Evolutionary conservation across 345 rosid genomes (phyloP).

Genomic region (Syzygium oleosum): DNA sequence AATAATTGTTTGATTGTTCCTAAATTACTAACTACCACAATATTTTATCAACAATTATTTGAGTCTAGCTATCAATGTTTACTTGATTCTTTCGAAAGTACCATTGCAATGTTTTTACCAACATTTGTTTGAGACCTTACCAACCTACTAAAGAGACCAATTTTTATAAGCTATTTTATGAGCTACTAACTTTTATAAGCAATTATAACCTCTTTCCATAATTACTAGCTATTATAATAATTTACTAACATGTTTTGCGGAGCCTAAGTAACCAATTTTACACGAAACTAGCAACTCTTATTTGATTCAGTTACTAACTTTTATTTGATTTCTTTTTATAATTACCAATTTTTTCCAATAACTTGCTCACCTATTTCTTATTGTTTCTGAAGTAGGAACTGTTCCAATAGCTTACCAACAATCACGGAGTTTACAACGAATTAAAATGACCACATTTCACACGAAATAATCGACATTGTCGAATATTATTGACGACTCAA

Average conservation of each 20-base stretch:
- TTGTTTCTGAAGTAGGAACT: background rate
- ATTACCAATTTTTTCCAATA: background rate
- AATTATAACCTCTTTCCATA: background rate
- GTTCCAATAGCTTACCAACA: background rate
- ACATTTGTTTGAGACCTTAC: background rate
- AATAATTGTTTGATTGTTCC: no score
- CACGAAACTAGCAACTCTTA: background rate
- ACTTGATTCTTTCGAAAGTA: no score
- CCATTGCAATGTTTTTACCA: no score
- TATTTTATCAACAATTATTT: no score
- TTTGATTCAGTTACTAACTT: background rate
- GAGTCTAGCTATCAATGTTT: no score
- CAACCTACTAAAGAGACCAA: background rate
- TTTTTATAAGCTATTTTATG: background rate
- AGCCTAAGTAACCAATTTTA: background rate
- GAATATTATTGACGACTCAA: background rate
- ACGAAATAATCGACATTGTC: background rate
- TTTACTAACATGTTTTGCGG: background rate
- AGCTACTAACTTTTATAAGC: background rate
- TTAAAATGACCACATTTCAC: background rate
- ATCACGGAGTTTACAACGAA: background rate
- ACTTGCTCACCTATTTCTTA: background rate
- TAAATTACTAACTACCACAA: no score
- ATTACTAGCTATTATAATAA: background rate
- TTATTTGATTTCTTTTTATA: background rate